These are phyloP conservation scores for Pseudocercospora fuligena DNA, from an alignment of 2,329 filamentous ascomycete species.

Conservation along the genomic window DNA sequence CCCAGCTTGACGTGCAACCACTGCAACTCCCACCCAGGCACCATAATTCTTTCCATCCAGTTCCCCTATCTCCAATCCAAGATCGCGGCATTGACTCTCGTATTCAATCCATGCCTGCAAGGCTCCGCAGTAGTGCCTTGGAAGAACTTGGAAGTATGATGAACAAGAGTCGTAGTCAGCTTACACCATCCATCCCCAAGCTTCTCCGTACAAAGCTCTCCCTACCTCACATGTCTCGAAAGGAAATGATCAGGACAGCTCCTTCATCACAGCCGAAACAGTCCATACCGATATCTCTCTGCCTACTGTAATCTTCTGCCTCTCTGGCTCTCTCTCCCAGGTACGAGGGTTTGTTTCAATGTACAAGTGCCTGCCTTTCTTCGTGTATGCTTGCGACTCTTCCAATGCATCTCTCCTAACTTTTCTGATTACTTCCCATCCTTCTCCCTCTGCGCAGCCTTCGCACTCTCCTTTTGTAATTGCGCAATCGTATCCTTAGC, in stretches of 20 bases:
- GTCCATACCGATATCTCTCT: not conserved
- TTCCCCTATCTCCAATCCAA: not conserved
- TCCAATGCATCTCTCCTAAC: not conserved
- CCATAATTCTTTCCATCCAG: not conserved
- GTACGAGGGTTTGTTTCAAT: not conserved
- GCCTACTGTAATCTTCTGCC: not conserved
- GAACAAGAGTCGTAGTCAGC: not conserved
- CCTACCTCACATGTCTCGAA: not conserved
- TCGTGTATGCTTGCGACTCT: not conserved
- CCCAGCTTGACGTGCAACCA: no score
- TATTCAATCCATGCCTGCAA: not conserved
- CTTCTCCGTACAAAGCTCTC: not conserved
- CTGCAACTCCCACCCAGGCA: not conserved
- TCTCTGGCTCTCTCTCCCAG: not conserved
- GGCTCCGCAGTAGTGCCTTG: constrained; percentile 1
- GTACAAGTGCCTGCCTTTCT: not conserved
- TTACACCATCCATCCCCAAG: not conserved
- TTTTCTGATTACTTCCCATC: constrained; percentile 7
- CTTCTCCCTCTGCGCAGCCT: constrained; percentile 38
- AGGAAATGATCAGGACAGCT: constrained; percentile 3
- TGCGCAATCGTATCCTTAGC: constrained; percentile 39
- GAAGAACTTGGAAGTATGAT: not conserved
- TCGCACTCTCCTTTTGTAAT: constrained; percentile 43
- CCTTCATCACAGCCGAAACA: not conserved
- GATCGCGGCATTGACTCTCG: not conserved